Percentiles rank a stretch among this genome's conserved stretches.
Evolutionary conservation across 805 yeast species (phyloP).

Genomic region (Kluyveromyces starmeri): DNA sequence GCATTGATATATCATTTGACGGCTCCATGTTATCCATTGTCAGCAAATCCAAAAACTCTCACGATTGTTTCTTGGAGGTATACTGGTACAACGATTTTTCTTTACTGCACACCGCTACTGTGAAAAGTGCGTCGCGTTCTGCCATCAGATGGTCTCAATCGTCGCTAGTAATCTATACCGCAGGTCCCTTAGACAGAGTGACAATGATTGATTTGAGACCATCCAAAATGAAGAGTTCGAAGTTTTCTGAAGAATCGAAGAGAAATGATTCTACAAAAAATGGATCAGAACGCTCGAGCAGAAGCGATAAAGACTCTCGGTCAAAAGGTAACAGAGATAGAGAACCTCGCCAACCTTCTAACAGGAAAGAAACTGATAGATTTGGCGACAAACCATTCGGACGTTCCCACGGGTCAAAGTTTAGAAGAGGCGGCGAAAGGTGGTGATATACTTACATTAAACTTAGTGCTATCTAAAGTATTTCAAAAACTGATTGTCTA

Average conservation of each 20-base stretch:
- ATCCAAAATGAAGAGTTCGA: not conserved
- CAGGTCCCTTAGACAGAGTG: not conserved
- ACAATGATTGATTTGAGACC: not conserved
- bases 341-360: not conserved
- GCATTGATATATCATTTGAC: slow-evolving; percentile 3
- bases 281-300: not conserved
- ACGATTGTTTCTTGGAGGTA: not conserved
- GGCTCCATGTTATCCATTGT: slow-evolving; percentile 2
- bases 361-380: slow-evolving; percentile 1
- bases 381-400: slow-evolving; percentile 2
- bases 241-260: not conserved
- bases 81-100: slow-evolving; percentile 6
- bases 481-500: too few species aligned
- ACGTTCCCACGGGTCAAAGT: not conserved
- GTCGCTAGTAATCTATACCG: not conserved
- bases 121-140: not conserved
- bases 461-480: not conserved
- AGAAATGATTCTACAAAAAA: not conserved
- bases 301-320: not conserved
- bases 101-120: not conserved
- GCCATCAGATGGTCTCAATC: slow-evolving; percentile 2
- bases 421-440: not conserved
- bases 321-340: not conserved
- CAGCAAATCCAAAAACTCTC: not conserved
- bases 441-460: not conserved